Evolutionary conservation across 208 protist genomes (phyloP).

Genomic region (Acanthamoeba healyi): DNA sequence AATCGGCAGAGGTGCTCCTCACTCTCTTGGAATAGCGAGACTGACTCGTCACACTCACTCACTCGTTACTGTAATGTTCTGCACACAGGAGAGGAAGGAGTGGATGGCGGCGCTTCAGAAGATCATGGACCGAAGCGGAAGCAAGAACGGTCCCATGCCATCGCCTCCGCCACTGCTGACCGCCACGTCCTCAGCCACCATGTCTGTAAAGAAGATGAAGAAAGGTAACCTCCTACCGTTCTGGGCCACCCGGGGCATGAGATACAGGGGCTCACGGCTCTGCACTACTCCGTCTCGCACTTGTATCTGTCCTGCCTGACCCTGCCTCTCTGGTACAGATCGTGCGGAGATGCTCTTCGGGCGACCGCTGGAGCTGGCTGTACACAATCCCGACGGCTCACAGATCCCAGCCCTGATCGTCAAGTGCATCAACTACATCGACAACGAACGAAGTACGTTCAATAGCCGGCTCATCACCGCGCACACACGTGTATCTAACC

Average conservation of each 20-base stretch:
- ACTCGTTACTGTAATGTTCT: not conserved
- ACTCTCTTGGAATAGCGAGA: not conserved
- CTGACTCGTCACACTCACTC: not conserved
- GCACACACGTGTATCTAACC: too few relatives aligned
- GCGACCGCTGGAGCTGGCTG: conserved; percentile 30
- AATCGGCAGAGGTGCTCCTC: not conserved
- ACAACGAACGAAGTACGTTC: conserved; percentile 29
- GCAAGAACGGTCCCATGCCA: conserved; percentile 38
- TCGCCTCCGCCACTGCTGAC: conserved; percentile 39
- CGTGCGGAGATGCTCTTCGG: too few relatives aligned
- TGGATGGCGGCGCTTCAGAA: conserved; percentile 42
- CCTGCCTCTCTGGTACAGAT: too few relatives aligned
- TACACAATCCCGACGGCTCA: conserved; percentile 54
- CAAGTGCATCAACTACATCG: conserved; percentile 57
- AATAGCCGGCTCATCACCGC: too few relatives aligned
- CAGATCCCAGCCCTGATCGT: conserved; percentile 45
- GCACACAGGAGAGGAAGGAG: conserved; percentile 22
- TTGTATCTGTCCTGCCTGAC: too few relatives aligned
- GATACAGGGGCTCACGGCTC: too few relatives aligned
- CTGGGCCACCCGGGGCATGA: too few relatives aligned
- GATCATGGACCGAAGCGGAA: conserved; percentile 5
- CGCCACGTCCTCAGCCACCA: not conserved
- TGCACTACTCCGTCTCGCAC: too few relatives aligned
- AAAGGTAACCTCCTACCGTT: too few relatives aligned
- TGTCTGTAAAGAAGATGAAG: not conserved